Evolutionary conservation across 345 rosid species (phyloP).

Genomic region (Pugionium cornutum): DNA sequence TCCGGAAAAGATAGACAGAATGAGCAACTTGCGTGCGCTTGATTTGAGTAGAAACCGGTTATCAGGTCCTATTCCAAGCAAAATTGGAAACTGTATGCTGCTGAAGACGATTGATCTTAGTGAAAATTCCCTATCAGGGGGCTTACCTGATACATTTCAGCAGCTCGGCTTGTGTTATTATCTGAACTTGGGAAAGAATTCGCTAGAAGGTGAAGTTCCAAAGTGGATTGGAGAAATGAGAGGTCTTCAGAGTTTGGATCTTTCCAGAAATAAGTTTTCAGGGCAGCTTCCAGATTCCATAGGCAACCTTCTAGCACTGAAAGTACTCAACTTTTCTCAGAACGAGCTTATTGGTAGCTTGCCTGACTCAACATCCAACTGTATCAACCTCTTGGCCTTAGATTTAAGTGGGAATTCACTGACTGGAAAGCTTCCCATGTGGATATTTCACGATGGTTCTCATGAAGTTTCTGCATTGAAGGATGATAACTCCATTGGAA

Average conservation of each 20-base stretch:
- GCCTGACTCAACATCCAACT: slow-evolving; percentile 56
- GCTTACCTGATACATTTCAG: slow-evolving; percentile 64
- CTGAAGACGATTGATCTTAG: slow-evolving; percentile 72
- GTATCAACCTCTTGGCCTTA: slow-evolving; percentile 53
- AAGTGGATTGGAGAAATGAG: slow-evolving; percentile 77
- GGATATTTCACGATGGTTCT: slow-evolving; percentile 57
- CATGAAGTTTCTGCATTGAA: slow-evolving; percentile 47
- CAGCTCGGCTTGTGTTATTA: slow-evolving; percentile 64
- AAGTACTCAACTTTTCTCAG: slow-evolving; percentile 62
- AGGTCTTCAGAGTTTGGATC: slow-evolving; percentile 72
- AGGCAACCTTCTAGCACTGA: slow-evolving; percentile 57
- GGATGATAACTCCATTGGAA: slow-evolving; percentile 38
- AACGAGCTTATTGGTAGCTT: slow-evolving; percentile 63
- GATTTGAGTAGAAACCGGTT: slow-evolving; percentile 63
- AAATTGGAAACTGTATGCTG: slow-evolving; percentile 74
- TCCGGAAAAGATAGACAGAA: slow-evolving; percentile 53
- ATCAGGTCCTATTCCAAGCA: slow-evolving; percentile 61
- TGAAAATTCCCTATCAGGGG: slow-evolving; percentile 65
- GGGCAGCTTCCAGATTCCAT: slow-evolving; percentile 68
- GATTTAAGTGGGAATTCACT: slow-evolving; percentile 74
- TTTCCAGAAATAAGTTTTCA: slow-evolving; percentile 66
- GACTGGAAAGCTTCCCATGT: slow-evolving; percentile 61
- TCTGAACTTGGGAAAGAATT: slow-evolving; percentile 62
- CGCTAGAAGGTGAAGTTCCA: slow-evolving; percentile 61
- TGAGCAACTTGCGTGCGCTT: slow-evolving; percentile 66